phyloP scores from a whole-genome alignment of 1,284 basidiomycete genomes.

The Golubevia pallescens region DNA sequence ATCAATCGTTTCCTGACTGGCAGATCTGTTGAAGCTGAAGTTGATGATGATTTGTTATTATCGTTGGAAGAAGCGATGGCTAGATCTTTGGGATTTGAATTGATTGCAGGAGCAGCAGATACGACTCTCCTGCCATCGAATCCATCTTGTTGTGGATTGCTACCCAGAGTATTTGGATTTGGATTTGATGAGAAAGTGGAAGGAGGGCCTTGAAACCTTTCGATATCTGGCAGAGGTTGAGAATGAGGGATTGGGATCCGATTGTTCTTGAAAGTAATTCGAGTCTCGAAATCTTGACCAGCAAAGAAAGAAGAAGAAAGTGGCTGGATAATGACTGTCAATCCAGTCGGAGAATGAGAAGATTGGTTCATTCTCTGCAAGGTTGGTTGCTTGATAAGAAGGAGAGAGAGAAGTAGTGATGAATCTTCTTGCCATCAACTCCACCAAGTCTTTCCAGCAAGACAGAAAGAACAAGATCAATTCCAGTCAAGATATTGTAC shows the following conservation, averaged over 20 bases:
- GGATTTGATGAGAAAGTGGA: not conserved
- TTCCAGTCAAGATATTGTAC: too few relatives aligned
- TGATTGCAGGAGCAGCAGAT: constrained; percentile 12
- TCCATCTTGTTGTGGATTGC: constrained; percentile 1
- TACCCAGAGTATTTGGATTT: constrained; percentile 1
- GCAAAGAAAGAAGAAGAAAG: constrained; percentile 56
- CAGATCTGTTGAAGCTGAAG: too few relatives aligned
- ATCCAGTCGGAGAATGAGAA: too few relatives aligned
- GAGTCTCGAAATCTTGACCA: constrained; percentile 50
- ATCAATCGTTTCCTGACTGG: not conserved
- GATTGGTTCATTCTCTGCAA: too few relatives aligned
- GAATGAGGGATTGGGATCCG: constrained; percentile 22
- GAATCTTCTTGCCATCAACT: too few relatives aligned
- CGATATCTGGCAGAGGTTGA: constrained; percentile 22
- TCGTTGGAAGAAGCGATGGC: too few relatives aligned
- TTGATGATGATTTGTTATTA: too few relatives aligned
- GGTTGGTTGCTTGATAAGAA: too few relatives aligned
- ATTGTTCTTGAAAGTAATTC: constrained; percentile 59
- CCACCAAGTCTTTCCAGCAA: too few relatives aligned
- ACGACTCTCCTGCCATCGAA: constrained; percentile 14
- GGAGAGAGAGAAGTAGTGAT: too few relatives aligned
- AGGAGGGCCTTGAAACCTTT: constrained; percentile 16
- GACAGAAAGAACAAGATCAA: too few relatives aligned
- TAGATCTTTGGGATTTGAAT: not conserved
- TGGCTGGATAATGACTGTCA: constrained; percentile 49